These are phyloP conservation scores for Lathyrus oleraceus DNA, from an alignment of 306 rosid genomes.

Conservation along the genomic window DNA sequence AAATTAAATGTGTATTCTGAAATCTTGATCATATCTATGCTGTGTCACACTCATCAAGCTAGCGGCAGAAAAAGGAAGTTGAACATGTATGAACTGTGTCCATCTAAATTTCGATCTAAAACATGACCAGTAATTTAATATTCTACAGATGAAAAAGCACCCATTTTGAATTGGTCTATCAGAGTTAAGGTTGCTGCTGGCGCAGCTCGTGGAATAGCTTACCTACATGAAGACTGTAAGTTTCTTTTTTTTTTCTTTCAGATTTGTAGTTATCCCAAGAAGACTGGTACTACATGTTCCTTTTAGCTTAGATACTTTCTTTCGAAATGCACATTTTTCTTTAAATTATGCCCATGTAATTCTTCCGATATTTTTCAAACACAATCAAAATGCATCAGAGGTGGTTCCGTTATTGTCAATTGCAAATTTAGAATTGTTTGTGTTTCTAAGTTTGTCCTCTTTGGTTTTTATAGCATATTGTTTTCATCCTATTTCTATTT, in stretches of 20 bases:
- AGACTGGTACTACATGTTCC: not conserved
- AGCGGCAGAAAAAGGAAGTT: no score
- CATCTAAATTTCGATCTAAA: conserved; percentile 16
- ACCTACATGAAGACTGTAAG: conserved; percentile 95
- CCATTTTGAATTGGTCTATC: conserved; percentile 78
- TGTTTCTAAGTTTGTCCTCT: conserved; percentile 6
- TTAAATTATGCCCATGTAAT: not conserved
- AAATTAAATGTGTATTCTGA: no score
- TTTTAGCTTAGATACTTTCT: conserved; percentile 17
- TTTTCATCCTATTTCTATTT: conserved; percentile 20
- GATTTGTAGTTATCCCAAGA: not conserved
- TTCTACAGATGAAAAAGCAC: conserved; percentile 54
- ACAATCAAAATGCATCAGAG: conserved; percentile 23
- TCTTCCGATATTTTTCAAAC: conserved; percentile 18
- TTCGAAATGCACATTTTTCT: conserved; percentile 5
- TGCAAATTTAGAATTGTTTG: not conserved
- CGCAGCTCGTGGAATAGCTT: conserved; percentile 95
- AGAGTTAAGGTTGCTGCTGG: conserved; percentile 93
- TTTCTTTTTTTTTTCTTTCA: conserved; percentile 34
- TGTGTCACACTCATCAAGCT: no score
- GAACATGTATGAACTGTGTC: not conserved
- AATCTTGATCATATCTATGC: no score
- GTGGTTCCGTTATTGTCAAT: conserved; percentile 12
- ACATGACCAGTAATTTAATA: conserved; percentile 22
- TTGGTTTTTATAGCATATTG: conserved; percentile 4